phyloP scores from a whole-genome alignment of 345 rosid species.

The Pistacia vera region DNA sequence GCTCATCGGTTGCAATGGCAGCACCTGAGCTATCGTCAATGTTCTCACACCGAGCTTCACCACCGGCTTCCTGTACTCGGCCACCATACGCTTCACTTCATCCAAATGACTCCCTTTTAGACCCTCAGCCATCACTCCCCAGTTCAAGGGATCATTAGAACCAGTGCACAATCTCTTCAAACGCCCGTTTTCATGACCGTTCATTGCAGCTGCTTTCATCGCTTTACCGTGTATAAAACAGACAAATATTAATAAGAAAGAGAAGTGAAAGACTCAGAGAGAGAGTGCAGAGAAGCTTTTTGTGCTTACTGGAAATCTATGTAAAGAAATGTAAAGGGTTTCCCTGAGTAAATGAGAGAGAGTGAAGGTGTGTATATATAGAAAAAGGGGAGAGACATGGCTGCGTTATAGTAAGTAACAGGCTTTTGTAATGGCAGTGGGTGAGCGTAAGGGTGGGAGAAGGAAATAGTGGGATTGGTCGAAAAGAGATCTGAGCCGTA shows the following conservation, averaged over 20 bases:
- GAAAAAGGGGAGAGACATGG: background rate
- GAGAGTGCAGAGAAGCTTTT: too few species aligned
- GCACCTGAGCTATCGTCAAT: slow-evolving; percentile 85
- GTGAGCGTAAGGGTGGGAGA: slow-evolving; percentile 17
- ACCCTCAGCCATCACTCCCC: slow-evolving; percentile 70
- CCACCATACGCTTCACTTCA: slow-evolving; percentile 81
- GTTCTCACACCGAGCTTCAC: slow-evolving; percentile 77
- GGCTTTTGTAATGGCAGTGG: background rate
- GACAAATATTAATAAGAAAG: too few species aligned
- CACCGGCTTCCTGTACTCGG: slow-evolving; percentile 56
- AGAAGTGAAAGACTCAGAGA: background rate
- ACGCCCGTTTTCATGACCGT: background rate
- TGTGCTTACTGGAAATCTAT: background rate
- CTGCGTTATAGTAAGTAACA: background rate
- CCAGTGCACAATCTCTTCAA: slow-evolving; percentile 25
- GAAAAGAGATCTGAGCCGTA: slow-evolving; percentile 9
- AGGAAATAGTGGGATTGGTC: background rate
- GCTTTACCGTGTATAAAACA: too few species aligned
- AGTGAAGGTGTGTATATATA: slow-evolving; percentile 23
- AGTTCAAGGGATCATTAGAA: slow-evolving; percentile 60
- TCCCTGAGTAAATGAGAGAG: slow-evolving; percentile 23
- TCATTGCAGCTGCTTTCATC: background rate
- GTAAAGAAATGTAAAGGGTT: background rate
- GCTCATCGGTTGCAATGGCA: slow-evolving; percentile 38
- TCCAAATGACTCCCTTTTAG: slow-evolving; percentile 81